Conservation (phyloP, 2,329 filamentous ascomycete species). For the Albophoma yamanashiensis region DNA sequence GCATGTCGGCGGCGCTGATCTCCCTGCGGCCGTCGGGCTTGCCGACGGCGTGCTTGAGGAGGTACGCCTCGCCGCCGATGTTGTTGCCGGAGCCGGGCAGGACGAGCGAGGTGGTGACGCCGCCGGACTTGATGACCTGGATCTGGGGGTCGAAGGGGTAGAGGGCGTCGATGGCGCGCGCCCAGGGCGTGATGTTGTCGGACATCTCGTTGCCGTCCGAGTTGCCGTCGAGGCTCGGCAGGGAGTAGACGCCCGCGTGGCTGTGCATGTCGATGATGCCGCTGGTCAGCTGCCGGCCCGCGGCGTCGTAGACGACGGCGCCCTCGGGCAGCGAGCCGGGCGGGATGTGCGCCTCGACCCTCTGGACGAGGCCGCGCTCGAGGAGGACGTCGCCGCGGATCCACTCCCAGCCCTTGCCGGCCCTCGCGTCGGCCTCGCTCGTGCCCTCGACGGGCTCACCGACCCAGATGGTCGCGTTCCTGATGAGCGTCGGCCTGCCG, state of each 20-base stretch:
- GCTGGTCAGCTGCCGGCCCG: constrained; percentile 50
- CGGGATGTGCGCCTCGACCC: constrained; percentile 35
- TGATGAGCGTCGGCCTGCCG: constrained; percentile 49
- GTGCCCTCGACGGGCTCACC: constrained; percentile 46
- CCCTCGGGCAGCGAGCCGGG: constrained; percentile 31
- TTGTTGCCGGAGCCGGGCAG: constrained; percentile 63
- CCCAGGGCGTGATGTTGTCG: constrained; percentile 55
- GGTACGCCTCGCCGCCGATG: constrained; percentile 60
- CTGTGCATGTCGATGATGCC: constrained; percentile 66
- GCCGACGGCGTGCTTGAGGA: constrained; percentile 58
- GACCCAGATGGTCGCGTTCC: constrained; percentile 56
- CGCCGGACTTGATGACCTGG: constrained; percentile 59
- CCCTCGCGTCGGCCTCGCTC: constrained; percentile 40
- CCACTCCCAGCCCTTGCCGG: constrained; percentile 52
- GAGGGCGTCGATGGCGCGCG: constrained; percentile 55
- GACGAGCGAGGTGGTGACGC: constrained; percentile 58
- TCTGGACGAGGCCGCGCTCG: constrained; percentile 49
- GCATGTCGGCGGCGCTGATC: constrained; percentile 50
- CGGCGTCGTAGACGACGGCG: constrained; percentile 43
- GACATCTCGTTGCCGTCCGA: constrained; percentile 55
- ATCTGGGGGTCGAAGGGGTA: constrained; percentile 54
- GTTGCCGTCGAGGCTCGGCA: constrained; percentile 44
- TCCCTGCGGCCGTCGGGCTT: constrained; percentile 48
- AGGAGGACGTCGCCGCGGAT: constrained; percentile 48
- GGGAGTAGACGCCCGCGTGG: constrained; percentile 48